Evolutionary conservation across 2,329 filamentous ascomycete species (phyloP), one percentile per base, ranked within the genome.

Genomic region (Zopfia rhizophila): DNA sequence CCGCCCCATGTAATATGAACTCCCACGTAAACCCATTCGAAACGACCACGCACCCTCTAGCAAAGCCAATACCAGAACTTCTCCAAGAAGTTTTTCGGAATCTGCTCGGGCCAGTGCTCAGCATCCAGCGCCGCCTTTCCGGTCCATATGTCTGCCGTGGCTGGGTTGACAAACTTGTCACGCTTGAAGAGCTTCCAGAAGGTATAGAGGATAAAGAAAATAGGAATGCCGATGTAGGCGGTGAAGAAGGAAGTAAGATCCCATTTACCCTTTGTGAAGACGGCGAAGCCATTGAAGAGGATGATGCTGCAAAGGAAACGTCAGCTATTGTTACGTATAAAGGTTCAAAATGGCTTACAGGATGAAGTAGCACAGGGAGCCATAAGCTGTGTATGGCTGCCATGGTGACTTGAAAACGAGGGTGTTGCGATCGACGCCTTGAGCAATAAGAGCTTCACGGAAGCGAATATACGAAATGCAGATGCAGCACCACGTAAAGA

Each of bases 131-230:
- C 72, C 5, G 72, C 73, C 65, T 78, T 79, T 7, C 76, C 76
- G 18, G 66, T 73, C 66, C 71, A 75, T 28, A 79, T 74, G 48
- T 79, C 76, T 5, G 72, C 72, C 46, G 76, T 69, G 1, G 55
- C 61, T 14, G 70, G 58, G 41, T 70, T 70, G 48, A 78, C 71
- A 22, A 70, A 55, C 42, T 80, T 81, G 0, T 86, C 87, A 54
- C 82, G 80, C 63, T 87, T 88, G 61, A 81, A 72, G 24, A 85
- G 66, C 67, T 90, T 90, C 82, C 86, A 90, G 32, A 82, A 77
- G 10, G 79, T 51, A 57, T 81, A 90, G 7, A 81, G 71, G 5
- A 70, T 65, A 11, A 74, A 56, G 63, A 62, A 72, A 44, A 73
- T 71, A 7, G 55, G 53, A 21, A 72, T 47, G 4, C 76, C 77